Percentiles rank a stretch among this genome's conserved stretches.
phyloP scores from a whole-genome alignment of 2,329 filamentous ascomycete genomes.

The Piedraia hortae region DNA sequence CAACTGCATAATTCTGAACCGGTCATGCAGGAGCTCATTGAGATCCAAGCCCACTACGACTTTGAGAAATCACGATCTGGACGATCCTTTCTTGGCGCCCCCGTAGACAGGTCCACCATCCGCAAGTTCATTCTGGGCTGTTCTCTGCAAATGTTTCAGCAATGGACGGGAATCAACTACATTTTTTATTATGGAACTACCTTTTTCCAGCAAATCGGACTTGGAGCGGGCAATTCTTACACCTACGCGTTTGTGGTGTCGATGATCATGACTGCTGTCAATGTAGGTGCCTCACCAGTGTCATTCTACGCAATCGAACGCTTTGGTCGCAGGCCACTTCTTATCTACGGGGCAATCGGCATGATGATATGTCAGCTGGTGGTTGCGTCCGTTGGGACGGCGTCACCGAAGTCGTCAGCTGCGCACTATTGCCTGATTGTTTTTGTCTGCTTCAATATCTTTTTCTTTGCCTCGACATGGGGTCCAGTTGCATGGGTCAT shows the following conservation, averaged over 20 bases:
- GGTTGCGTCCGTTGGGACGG: constrained; percentile 37
- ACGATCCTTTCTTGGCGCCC: no score
- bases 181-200: constrained; percentile 46
- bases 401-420: constrained; percentile 17
- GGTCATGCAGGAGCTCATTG: constrained; percentile 52
- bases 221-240: constrained; percentile 41
- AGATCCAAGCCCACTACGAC: constrained; percentile 73
- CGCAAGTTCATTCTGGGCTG: constrained; percentile 21
- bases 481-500: constrained; percentile 36
- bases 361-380: constrained; percentile 75
- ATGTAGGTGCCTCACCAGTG: constrained; percentile 58
- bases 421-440: constrained; percentile 35
- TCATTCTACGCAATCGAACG: constrained; percentile 73
- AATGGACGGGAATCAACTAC: constrained; percentile 66
- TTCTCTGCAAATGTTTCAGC: constrained; percentile 22
- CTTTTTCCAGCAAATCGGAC: constrained; percentile 45
- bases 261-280: constrained; percentile 68
- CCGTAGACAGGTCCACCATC: no score
- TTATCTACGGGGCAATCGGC: constrained; percentile 49
- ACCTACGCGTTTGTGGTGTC: constrained; percentile 51
- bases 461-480: constrained; percentile 75
- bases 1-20: constrained; percentile 44
- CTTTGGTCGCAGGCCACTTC: constrained; percentile 52
- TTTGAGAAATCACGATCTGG: constrained; percentile 38
- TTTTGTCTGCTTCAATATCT: constrained; percentile 80